Base-by-base conservation (phyloP, 2,329 filamentous ascomycete species). In the Ophiostoma sp. region DNA sequence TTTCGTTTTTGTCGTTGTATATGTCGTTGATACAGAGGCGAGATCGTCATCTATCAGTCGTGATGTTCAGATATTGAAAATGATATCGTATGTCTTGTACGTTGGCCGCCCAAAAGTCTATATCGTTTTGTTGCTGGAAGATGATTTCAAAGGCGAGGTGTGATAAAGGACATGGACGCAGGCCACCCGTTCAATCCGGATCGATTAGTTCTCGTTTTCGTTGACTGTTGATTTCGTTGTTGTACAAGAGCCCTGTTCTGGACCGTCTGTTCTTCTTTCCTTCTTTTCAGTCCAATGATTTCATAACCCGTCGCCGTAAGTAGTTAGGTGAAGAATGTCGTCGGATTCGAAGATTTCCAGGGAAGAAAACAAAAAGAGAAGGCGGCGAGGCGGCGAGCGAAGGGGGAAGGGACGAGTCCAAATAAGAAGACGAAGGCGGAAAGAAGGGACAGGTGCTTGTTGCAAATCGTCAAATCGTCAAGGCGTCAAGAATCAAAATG, bases 371-470 rank as follows among this genome's bases (percentile, higher is more conserved):
- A 39, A 42, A n/a, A 59, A 59, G 7, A 61, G 31, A 31, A 45
- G 12, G 7, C 11, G 63, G 12, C n/a, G 39, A 48, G 33, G 66
- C 28, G 19, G 28, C 12, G 31, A 6, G 22, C 22, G 57, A 64
- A 22, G 9, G 45, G 15, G 28, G 70, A 25, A 28, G 31, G 36
- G 25, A 45, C 57, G 57, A 72, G 33, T 22, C 57, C 52, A 66
- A 48, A 61, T 69, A 63, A 17, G 42, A 48, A 72, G 57, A 72
- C 31, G 61, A 50, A 22, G 28, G 45, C 22, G 25, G 22, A n/a
- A 61, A 61, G 39, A 66, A 22, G 28, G 28, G 45, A 22, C 22
- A 55, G n/a, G 25, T 36, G 19, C 70, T 72, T 19, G 45, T 28
- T 45, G 70, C 33, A 71, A 50, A 64, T 64, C 59, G 25, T 61